These are phyloP conservation scores for Metarhizium brunneum DNA, from an alignment of 2,329 filamentous ascomycete genomes.

Conservation along the genomic window DNA sequence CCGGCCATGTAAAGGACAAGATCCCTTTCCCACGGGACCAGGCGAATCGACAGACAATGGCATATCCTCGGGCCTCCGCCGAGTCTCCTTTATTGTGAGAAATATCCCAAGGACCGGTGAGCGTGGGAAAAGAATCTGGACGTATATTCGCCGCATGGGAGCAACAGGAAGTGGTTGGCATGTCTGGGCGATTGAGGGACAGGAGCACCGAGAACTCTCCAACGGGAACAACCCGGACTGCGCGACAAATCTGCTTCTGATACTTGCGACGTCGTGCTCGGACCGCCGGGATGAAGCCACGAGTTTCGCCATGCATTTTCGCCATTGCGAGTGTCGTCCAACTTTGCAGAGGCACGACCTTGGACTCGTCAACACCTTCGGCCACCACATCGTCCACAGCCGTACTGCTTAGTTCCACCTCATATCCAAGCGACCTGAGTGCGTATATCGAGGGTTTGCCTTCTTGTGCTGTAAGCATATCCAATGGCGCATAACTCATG, in stretches of 20 bases:
- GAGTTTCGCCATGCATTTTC: neutral
- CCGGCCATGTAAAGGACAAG: neutral
- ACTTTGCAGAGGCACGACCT: neutral
- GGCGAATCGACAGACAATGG: neutral
- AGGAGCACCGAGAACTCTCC: neutral
- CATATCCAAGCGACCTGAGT: neutral
- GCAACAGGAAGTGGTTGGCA: neutral
- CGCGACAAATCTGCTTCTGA: neutral
- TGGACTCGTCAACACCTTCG: neutral
- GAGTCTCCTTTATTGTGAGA: neutral
- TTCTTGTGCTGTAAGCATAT: constrained; percentile 2
- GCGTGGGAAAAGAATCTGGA: neutral
- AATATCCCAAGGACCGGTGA: neutral
- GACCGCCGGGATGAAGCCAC: neutral
- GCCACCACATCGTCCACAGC: neutral
- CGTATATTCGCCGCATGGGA: too few relatives aligned
- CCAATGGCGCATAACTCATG: neutral
- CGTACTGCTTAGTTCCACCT: neutral
- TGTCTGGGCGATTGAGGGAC: neutral
- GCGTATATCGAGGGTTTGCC: neutral
- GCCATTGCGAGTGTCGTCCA: neutral
- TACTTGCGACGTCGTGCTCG: neutral
- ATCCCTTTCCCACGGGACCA: neutral
- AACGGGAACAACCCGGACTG: neutral
- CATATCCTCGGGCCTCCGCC: neutral